Evolutionary conservation across 1,284 basidiomycete genomes (phyloP).

Genomic region (Ganoderma sinense): DNA sequence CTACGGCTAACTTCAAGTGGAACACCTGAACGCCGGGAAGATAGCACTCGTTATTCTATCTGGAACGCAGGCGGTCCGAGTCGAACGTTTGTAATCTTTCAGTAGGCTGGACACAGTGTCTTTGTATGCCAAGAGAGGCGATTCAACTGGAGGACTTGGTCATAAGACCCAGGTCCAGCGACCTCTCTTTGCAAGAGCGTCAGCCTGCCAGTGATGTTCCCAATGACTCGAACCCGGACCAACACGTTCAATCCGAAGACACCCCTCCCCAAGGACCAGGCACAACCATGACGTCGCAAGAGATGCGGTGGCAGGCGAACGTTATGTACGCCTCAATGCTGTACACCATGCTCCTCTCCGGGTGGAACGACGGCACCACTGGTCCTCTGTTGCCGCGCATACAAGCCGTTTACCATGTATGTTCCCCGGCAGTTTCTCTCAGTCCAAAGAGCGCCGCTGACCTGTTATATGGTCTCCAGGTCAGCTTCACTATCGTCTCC

Average conservation of each 20-base stretch:
- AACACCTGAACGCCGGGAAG: too few relatives aligned
- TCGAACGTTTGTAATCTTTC: too few relatives aligned
- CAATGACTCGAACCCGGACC: neutral
- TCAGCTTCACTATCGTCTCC: conserved; percentile 55
- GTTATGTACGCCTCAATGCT: conserved; percentile 14
- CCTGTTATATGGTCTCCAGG: conserved; percentile 32
- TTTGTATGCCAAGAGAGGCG: neutral
- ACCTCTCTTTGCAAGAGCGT: neutral
- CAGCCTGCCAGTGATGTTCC: neutral
- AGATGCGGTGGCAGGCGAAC: conserved; percentile 3
- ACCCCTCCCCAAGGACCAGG: neutral
- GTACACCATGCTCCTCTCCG: conserved; percentile 31
- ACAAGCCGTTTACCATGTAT: conserved; percentile 60
- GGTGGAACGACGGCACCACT: conserved; percentile 65
- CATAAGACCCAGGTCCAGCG: neutral
- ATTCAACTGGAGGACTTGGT: neutral
- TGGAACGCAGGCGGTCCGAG: too few relatives aligned
- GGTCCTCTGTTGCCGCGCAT: conserved; percentile 66
- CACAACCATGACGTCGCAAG: neutral
- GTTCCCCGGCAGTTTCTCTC: neutral
- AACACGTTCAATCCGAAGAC: neutral
- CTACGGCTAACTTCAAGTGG: too few relatives aligned
- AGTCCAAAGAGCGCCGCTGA: neutral
- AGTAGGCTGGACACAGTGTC: too few relatives aligned
- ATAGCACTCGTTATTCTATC: too few relatives aligned